Percentiles rank a stretch among this genome's conserved stretches.
phyloP scores from a whole-genome alignment of 139 green algal genomes.

The Coelastrella sp. region DNA sequence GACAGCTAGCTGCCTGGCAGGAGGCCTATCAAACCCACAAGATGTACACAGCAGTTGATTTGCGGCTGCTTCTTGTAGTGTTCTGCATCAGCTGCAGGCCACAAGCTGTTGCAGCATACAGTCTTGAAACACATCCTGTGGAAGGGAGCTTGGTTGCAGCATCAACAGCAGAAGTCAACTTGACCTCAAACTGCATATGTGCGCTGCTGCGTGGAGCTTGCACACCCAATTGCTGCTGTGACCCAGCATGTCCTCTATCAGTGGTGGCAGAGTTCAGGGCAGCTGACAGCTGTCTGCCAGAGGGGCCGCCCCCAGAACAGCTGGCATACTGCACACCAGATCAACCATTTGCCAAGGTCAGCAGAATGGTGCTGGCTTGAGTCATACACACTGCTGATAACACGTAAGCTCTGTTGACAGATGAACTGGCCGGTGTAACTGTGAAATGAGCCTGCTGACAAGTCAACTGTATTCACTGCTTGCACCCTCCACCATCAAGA shows the following conservation, averaged over 20 bases:
- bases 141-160: conserved; percentile 45
- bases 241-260: conserved; percentile 50
- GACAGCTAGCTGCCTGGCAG: too few species aligned
- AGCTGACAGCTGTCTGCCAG: conserved; percentile 48
- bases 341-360: conserved; percentile 50
- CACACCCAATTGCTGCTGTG: conserved; percentile 64
- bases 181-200: conserved; percentile 62
- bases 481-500: too few species aligned
- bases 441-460: too few species aligned
- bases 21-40: too few species aligned
- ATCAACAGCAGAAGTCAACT: conserved; percentile 40
- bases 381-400: too few species aligned
- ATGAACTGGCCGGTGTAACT: too few species aligned
- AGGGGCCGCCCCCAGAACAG: conserved; percentile 47
- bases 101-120: not conserved
- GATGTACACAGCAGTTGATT: too few species aligned
- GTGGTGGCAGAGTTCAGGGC: conserved; percentile 30
- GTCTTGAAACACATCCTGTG: conserved; percentile 39
- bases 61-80: too few species aligned
- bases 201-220: conserved; percentile 50
- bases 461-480: too few species aligned
- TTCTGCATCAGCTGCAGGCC: too few species aligned
- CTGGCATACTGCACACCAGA: conserved; percentile 58
- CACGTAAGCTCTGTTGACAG: too few species aligned
- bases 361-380: not conserved